Percentiles rank a stretch among this genome's conserved stretches.
These are phyloP conservation scores for Trichoderma sp. DNA, from an alignment of 2,329 filamentous ascomycete genomes.

Conservation along the genomic window DNA sequence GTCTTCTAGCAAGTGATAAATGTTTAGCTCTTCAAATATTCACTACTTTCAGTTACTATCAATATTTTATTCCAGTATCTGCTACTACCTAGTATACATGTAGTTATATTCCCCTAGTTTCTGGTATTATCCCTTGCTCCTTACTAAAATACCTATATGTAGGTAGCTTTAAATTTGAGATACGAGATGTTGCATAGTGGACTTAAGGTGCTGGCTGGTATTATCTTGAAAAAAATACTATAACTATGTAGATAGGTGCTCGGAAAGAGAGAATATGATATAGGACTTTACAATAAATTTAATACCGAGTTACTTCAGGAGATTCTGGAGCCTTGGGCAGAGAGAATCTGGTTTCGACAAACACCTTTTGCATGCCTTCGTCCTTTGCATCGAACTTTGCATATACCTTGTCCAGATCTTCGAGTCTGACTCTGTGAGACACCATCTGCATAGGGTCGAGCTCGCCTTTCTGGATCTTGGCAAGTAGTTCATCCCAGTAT, in stretches of 20 bases:
- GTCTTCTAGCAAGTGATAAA: too few species aligned
- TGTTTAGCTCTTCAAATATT: too few species aligned
- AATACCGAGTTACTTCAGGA: conserved; percentile 41
- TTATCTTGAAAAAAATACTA: neutral
- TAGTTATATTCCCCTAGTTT: too few species aligned
- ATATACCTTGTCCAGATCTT: conserved; percentile 69
- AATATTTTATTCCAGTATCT: too few species aligned
- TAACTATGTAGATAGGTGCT: neutral
- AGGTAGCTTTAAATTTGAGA: too few species aligned
- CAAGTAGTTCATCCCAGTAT: conserved; percentile 78
- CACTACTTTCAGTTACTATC: too few species aligned
- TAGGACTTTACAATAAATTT: neutral
- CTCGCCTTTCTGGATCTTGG: conserved; percentile 62
- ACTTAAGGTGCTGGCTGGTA: too few species aligned
- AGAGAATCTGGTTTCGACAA: conserved; percentile 58
- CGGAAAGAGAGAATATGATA: neutral
- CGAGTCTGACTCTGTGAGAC: conserved; percentile 71
- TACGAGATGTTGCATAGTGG: too few species aligned
- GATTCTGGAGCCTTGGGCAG: conserved; percentile 43
- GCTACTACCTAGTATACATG: too few species aligned
- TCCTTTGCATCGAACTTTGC: conserved; percentile 59
- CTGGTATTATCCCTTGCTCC: too few species aligned
- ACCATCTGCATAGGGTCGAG: conserved; percentile 80
- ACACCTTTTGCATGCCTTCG: conserved; percentile 80
- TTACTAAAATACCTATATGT: too few species aligned